These are phyloP conservation scores for Colletotrichum theobromicola DNA, from an alignment of 2,329 filamentous ascomycete genomes.

Conservation along the genomic window DNA sequence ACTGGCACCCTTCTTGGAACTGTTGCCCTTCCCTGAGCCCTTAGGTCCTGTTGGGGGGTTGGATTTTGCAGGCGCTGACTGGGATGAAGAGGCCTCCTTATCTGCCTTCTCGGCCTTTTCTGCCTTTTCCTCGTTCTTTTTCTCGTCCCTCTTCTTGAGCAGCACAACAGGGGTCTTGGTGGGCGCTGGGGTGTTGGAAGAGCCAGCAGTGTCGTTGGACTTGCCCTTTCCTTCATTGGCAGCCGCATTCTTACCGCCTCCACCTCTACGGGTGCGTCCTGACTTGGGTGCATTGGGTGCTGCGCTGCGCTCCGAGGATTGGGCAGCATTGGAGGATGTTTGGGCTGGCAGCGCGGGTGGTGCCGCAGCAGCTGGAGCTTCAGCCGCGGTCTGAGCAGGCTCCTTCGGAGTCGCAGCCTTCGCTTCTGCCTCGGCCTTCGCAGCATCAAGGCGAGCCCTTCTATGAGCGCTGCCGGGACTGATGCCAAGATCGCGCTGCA, in stretches of 20 bases:
- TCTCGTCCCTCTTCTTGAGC: conserved; percentile 46
- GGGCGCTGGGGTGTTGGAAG: conserved; percentile 29
- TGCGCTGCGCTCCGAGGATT: conserved; percentile 7
- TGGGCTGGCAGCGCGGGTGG: conserved; percentile 5
- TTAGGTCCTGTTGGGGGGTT: conserved; percentile 29
- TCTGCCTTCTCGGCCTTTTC: conserved; percentile 7
- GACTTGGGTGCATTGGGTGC: conserved; percentile 20
- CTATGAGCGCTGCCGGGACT: conserved; percentile 68
- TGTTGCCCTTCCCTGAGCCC: conserved; percentile 20
- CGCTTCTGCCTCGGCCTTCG: conserved; percentile 57
- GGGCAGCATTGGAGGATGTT: background rate
- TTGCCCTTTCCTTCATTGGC: conserved; percentile 41
- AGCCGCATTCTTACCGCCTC: conserved; percentile 40
- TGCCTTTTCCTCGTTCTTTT: conserved; percentile 13
- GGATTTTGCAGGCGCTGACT: background rate
- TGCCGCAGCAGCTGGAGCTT: conserved; percentile 25
- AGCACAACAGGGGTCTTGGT: conserved; percentile 40
- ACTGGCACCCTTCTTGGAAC: conserved; percentile 33
- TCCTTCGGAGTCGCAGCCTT: conserved; percentile 44
- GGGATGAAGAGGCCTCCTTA: conserved; percentile 15
- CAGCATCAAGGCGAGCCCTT: conserved; percentile 62
- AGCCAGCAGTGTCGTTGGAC: conserved; percentile 29
- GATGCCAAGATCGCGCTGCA: conserved; percentile 70
- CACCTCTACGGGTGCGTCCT: conserved; percentile 25
- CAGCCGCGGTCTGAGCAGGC: conserved; percentile 19